Conservation (phyloP, 495 filamentous ascomycete genomes). For the Viridothelium virens region DNA sequence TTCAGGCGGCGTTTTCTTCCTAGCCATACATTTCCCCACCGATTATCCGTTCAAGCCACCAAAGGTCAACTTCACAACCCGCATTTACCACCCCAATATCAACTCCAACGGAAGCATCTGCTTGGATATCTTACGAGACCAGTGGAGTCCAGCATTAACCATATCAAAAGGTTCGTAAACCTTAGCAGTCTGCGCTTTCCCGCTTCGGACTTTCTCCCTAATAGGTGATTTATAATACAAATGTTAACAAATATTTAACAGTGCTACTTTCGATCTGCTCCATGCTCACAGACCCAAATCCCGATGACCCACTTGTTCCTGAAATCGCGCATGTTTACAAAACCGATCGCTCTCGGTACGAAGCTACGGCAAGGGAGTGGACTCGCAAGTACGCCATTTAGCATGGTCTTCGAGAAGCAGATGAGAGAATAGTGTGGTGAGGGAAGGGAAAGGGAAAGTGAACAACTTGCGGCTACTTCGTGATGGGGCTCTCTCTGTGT, state of each 20-base stretch:
- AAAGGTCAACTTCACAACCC: conserved; percentile 99
- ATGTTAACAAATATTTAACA: conserved; percentile 30
- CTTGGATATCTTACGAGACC: conserved; percentile 93
- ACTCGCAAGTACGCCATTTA: conserved; percentile 97
- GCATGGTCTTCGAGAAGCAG: not conserved
- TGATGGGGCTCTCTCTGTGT: not conserved
- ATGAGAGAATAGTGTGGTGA: not conserved
- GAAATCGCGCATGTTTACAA: conserved; percentile 99
- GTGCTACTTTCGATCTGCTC: conserved; percentile 98
- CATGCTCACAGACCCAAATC: conserved; percentile 99
- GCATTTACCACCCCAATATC: conserved; percentile 99
- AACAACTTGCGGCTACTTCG: not conserved
- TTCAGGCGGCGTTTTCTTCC: conserved; percentile 95
- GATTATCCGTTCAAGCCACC: conserved; percentile 99
- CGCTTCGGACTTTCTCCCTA: conserved; percentile 11
- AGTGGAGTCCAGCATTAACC: conserved; percentile 97
- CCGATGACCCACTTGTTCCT: conserved; percentile 94
- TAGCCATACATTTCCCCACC: conserved; percentile 96
- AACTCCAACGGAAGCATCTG: conserved; percentile 99
- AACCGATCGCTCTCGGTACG: conserved; percentile 91
- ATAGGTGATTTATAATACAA: conserved; percentile 1
- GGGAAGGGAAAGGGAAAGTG: not conserved
- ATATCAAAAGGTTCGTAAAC: conserved; percentile 82
- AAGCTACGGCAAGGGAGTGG: conserved; percentile 96
- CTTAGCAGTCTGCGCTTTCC: not conserved